Evolutionary conservation across 2,329 filamentous ascomycete genomes (phyloP).

Genomic region (Calonectria honghensis): DNA sequence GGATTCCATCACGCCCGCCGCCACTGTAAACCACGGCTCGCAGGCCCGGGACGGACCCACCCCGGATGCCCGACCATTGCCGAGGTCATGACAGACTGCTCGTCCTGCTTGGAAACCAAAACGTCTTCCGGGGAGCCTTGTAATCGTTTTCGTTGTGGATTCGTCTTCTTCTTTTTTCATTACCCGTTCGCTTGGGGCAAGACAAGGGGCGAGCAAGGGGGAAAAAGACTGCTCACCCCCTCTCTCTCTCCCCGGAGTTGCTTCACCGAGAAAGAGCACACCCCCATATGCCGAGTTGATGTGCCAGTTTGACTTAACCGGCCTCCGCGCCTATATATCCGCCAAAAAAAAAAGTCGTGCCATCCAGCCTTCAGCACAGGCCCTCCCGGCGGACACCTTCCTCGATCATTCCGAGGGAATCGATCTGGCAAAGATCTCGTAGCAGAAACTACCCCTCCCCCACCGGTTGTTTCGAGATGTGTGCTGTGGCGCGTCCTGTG

Average conservation of each 20-base stretch:
- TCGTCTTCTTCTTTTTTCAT: constrained; percentile 3
- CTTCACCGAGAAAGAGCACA: constrained; percentile 38
- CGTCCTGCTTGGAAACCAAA: not conserved
- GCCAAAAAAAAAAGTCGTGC: constrained; percentile 15
- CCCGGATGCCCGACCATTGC: constrained; percentile 38
- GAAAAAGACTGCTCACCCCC: constrained; percentile 11
- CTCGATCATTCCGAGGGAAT: constrained; percentile 34
- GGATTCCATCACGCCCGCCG: not conserved
- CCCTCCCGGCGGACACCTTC: constrained; percentile 35
- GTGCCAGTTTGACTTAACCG: constrained; percentile 15
- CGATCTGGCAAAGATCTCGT: constrained; percentile 31
- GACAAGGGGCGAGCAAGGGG: not conserved
- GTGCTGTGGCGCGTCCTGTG: not conserved
- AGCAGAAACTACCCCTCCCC: not conserved
- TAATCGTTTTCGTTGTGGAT: not conserved
- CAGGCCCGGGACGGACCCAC: constrained; percentile 24
- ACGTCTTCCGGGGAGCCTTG: constrained; percentile 11
- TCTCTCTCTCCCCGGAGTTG: constrained; percentile 39
- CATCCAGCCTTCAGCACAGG: constrained; percentile 32
- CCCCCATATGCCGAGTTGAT: constrained; percentile 20
- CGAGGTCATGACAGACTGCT: constrained; percentile 26
- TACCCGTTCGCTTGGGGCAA: constrained; percentile 28
- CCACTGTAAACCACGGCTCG: constrained; percentile 16
- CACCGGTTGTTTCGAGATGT: not conserved
- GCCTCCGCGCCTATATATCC: constrained; percentile 20